Base-by-base conservation (phyloP, 2,329 filamentous ascomycete genomes). In the Zymoseptoria brevis region DNA sequence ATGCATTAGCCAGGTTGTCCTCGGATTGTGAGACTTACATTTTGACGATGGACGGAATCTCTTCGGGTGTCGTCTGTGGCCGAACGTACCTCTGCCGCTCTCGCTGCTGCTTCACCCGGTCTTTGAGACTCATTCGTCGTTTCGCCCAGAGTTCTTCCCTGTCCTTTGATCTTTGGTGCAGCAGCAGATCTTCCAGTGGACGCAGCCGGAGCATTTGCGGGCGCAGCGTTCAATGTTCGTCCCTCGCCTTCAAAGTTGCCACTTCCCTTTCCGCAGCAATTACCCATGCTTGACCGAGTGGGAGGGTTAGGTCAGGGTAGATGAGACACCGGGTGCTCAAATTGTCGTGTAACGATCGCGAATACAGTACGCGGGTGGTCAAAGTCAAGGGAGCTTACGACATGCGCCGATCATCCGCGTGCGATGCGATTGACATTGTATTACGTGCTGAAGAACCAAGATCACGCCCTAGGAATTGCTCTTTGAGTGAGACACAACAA, bases 71-170 rank as follows among this genome's bases (percentile, higher is more conserved):
- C 35, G 35, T 45, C 35, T 16, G 13, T 13, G 35, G 5, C 48
- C 35, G 22, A 65, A 77, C 84, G 71, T 74, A 95, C 91, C 86
- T 95, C 89, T 61, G 92, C 92, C 56, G 91, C 92, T 64, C 84
- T 83, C 0, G 90, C 90, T 3, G 92, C 92, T 61, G 85, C 88
- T 57, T 79, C 80, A 60, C 87, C 81, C 35, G 90, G 87, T 71
- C 92, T 86, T 48, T 66, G 61, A 7, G 71, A 61, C 13, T 70
- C 70, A n/a, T 72, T 69, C 13, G 58, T 51, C 52, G 30, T 81
- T 81, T 45, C 60, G 19, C 88, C 89, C 50, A 94, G 75, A 2
- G 86, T 87, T 62, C 88, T 80, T 8, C 79, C 82, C 26, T 67
- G 65, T 7, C 64, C 61, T 68, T 70, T 62, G 81, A 80, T 64